Percentiles rank a stretch among this genome's conserved stretches.
These are phyloP conservation scores for Talaromyces rugulosus DNA, from an alignment of 2,329 filamentous ascomycete species.

Conservation along the genomic window DNA sequence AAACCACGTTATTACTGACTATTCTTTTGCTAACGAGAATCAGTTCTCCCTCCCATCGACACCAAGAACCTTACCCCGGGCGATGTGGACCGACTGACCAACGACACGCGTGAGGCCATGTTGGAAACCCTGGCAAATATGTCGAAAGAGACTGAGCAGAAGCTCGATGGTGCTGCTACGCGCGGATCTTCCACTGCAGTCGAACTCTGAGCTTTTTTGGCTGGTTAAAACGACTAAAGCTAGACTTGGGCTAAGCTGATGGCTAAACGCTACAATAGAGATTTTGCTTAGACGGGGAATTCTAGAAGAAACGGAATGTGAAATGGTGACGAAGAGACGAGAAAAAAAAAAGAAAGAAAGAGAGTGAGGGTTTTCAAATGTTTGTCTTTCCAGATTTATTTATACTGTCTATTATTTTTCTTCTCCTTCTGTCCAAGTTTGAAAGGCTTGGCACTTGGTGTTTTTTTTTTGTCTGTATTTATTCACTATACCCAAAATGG, in stretches of 20 bases:
- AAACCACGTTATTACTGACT: not conserved
- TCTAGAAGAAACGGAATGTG: not conserved
- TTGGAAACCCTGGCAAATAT: conserved; percentile 53
- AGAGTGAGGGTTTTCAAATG: not conserved
- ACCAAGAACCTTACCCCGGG: conserved; percentile 68
- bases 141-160: conserved; percentile 23
- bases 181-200: conserved; percentile 30
- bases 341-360: not conserved
- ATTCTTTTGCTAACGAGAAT: not conserved
- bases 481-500: not conserved
- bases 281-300: not conserved
- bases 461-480: not conserved
- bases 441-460: not conserved
- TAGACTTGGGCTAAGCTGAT: not conserved
- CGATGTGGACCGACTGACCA: conserved; percentile 72
- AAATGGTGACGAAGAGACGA: not conserved
- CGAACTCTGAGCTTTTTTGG: conserved; percentile 27
- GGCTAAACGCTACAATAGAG: not conserved
- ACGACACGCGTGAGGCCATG: conserved; percentile 70
- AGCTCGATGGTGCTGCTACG: conserved; percentile 15
- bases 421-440: not conserved
- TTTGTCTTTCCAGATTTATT: not conserved
- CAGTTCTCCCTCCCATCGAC: conserved; percentile 75
- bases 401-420: not conserved
- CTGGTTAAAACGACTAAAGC: not conserved